Evolutionary conservation across 2,329 filamentous ascomycete species (phyloP).

Genomic region (Nemania sp.): DNA sequence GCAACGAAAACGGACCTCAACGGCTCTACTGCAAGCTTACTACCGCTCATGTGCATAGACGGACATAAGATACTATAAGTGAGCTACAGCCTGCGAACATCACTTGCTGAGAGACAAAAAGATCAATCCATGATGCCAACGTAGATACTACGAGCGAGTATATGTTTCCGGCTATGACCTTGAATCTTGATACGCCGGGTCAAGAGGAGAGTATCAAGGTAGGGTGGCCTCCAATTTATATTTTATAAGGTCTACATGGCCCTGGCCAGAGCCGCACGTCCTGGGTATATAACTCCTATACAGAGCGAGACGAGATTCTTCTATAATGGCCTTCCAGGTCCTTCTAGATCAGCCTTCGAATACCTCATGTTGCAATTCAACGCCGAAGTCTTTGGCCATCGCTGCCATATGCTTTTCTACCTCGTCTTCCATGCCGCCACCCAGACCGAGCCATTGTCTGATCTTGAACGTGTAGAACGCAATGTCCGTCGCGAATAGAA

Average conservation of each 20-base stretch:
- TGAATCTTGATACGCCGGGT: no score
- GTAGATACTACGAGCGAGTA: no score
- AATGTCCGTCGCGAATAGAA: conserved; percentile 76
- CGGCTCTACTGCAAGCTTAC: no score
- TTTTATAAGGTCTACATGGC: conserved; percentile 21
- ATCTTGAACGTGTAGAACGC: conserved; percentile 82
- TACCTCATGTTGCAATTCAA: conserved; percentile 84
- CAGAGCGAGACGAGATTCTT: conserved; percentile 26
- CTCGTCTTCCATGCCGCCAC: conserved; percentile 90
- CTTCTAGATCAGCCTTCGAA: conserved; percentile 71
- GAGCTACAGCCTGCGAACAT: no score
- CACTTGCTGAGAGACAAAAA: no score
- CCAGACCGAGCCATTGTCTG: conserved; percentile 73
- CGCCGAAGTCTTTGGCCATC: conserved; percentile 88
- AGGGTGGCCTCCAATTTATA: background rate
- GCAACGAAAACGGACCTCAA: no score
- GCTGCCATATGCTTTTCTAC: conserved; percentile 84
- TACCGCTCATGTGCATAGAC: no score
- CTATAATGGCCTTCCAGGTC: conserved; percentile 9
- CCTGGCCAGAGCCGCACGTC: conserved; percentile 4
- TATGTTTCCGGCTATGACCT: no score
- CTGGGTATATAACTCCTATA: conserved; percentile 6
- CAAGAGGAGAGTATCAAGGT: no score
- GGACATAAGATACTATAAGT: no score
- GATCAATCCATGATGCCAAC: no score